Conservation (phyloP, 306 rosid genomes). For the Prunus padus region DNA sequence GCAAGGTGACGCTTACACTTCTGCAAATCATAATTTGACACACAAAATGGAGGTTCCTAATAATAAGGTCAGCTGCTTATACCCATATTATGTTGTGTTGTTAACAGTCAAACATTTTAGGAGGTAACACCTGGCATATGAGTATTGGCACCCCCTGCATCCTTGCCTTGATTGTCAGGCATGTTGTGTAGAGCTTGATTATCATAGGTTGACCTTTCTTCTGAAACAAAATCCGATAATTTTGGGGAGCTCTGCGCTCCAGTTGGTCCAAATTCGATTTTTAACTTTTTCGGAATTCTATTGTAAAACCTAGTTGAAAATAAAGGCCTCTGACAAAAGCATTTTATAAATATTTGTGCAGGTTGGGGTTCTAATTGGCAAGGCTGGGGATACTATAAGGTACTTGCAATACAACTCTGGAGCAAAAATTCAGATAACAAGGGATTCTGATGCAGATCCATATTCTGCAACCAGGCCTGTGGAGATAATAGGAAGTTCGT, state of each 20-base stretch:
- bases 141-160: background rate
- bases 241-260: background rate
- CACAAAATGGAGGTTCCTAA: constrained; percentile 85
- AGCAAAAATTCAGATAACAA: constrained; percentile 91
- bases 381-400: constrained; percentile 93
- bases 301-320: background rate
- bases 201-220: no score
- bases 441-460: constrained; percentile 88
- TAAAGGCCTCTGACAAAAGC: constrained; percentile 10
- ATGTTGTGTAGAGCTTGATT: background rate
- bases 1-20: constrained; percentile 7
- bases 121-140: background rate
- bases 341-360: constrained; percentile 33
- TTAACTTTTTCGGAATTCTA: background rate
- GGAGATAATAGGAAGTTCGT: constrained; percentile 75
- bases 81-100: background rate
- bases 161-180: background rate
- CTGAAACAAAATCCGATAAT: no score
- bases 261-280: background rate
- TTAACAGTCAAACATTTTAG: background rate
- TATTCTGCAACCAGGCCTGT: constrained; percentile 66
- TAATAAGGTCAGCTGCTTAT: constrained; percentile 59
- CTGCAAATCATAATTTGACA: constrained; percentile 37
- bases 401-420: constrained; percentile 89
- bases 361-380: constrained; percentile 99